phyloP scores from a whole-genome alignment of 495 filamentous ascomycete species.

The Aspergillus hancockii region DNA sequence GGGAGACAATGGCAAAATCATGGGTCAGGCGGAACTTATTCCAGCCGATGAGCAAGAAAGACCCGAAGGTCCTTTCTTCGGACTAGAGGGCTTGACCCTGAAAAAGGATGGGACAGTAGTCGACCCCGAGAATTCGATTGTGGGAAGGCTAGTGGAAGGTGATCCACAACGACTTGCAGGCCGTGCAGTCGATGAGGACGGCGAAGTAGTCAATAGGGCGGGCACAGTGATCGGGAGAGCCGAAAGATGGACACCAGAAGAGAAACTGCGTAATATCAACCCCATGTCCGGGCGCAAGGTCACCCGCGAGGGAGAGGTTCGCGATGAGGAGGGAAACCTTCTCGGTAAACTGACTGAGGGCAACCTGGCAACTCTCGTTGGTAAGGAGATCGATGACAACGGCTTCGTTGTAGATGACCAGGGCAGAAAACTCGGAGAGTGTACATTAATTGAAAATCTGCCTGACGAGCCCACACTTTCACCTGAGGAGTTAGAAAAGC shows the following conservation, averaged over 20 bases:
- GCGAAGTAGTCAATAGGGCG: slow-evolving; percentile 77
- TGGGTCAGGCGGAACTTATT: slow-evolving; percentile 78
- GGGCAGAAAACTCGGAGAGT: slow-evolving; percentile 77
- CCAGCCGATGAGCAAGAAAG: slow-evolving; percentile 65
- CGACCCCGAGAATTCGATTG: slow-evolving; percentile 62
- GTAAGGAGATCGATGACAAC: slow-evolving; percentile 82
- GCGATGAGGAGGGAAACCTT: slow-evolving; percentile 76
- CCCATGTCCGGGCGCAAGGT: slow-evolving; percentile 77
- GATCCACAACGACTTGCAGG: slow-evolving; percentile 71
- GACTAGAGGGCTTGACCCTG: slow-evolving; percentile 70
- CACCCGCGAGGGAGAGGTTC: slow-evolving; percentile 80
- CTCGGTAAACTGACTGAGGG: slow-evolving; percentile 79
- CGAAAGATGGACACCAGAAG: slow-evolving; percentile 78
- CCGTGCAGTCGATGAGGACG: slow-evolving; percentile 78
- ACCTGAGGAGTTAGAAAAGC: slow-evolving; percentile 52
- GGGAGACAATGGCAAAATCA: slow-evolving; percentile 75
- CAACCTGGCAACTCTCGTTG: slow-evolving; percentile 65
- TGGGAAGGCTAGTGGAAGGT: slow-evolving; percentile 73
- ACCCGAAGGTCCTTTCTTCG: slow-evolving; percentile 79
- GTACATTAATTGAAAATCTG: slow-evolving; percentile 75
- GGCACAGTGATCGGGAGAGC: slow-evolving; percentile 80
- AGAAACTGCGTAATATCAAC: slow-evolving; percentile 64
- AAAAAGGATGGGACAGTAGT: slow-evolving; percentile 72
- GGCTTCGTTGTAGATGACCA: slow-evolving; percentile 83
- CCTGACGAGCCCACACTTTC: slow-evolving; percentile 42